phyloP scores from a whole-genome alignment of 2,329 filamentous ascomycete genomes.

The Ophidiomyces ophidiicola region DNA sequence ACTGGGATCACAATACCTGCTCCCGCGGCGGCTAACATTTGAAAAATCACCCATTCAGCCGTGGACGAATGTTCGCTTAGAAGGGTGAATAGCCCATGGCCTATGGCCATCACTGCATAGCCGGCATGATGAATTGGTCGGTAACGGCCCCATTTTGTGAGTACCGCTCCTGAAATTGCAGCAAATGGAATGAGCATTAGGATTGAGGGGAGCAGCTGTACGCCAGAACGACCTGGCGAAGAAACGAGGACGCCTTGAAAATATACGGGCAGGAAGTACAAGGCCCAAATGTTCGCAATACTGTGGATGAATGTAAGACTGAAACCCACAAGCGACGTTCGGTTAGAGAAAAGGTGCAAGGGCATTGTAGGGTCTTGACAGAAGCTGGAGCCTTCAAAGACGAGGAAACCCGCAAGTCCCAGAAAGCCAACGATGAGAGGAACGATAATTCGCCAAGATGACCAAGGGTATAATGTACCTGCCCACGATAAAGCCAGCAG shows the following conservation, averaged over 20 bases:
- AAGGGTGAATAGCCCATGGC: slow-evolving; percentile 21
- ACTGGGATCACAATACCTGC: slow-evolving; percentile 21
- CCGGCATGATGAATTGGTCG: slow-evolving; percentile 21
- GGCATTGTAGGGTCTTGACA: slow-evolving; percentile 31
- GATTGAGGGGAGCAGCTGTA: slow-evolving; percentile 23
- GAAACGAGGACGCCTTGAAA: slow-evolving; percentile 33
- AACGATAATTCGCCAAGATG: slow-evolving; percentile 6
- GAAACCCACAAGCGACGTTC: slow-evolving; percentile 28
- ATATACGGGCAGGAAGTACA: slow-evolving; percentile 14
- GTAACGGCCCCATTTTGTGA: slow-evolving; percentile 27
- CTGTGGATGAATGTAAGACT: slow-evolving; percentile 30
- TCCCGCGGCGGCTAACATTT: slow-evolving; percentile 22
- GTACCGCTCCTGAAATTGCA: slow-evolving; percentile 20
- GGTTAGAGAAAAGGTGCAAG: slow-evolving; percentile 34
- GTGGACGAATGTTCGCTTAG: slow-evolving; percentile 19
- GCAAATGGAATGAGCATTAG: slow-evolving; percentile 20
- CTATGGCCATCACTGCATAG: slow-evolving; percentile 21
- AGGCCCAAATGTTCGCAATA: slow-evolving; percentile 22
- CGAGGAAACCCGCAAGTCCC: slow-evolving; percentile 5
- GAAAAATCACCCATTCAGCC: slow-evolving; percentile 22
- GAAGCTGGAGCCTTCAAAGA: slow-evolving; percentile 6
- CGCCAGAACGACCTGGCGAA: slow-evolving; percentile 24
- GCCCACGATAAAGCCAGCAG: slow-evolving; percentile 7
- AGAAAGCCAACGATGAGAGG: slow-evolving; percentile 10
- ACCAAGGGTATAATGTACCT: slow-evolving; percentile 7